Base-by-base conservation (phyloP, 148 eudicot species). In the Dianthus caryophyllus region DNA sequence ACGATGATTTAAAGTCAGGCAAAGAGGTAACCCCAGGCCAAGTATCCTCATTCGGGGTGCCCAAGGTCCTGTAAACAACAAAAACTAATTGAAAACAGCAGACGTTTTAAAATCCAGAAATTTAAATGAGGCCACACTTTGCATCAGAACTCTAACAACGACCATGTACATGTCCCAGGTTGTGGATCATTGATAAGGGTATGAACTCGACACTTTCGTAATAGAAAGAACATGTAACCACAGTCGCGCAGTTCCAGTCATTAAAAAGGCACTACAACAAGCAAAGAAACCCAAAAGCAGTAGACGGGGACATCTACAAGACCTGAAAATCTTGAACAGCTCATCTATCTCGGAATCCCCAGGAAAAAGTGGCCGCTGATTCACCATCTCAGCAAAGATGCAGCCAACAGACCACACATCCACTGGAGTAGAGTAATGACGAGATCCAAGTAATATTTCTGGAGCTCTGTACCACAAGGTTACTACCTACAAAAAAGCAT, bases 401-500 rank as follows among this genome's bases (percentile, higher is more conserved):
- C 98, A 94, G 58, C 98, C 98, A 64, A 94, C 90, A 55, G 98
- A 94, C 98, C 98, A 90, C 56, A 94, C 84, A 77, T 94, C 97
- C 74, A 94, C 97, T 33, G 98, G 97, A 75, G 98, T 94, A 36
- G 97, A 90, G 75, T 94, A 94, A 78, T 84, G 87, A 31, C 81
- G 95, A 66, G 97, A 86, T 66, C 97, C 97, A 51, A 94, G 98
- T 31, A 94, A 88, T 72, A 94, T 88, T 77, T 94, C 97, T 39
- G 98, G 98, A 66, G 98, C 98, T 80, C 97, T 84, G 71, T 94
- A 94, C 98, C 98, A 94, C 59, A 94, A 75, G 15, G 98, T 94
- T 75, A 94, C 98, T 71, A 88, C 97, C 98, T 94, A 78, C 51
- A 82, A 71, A 76, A 21, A 76, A 71, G 30, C 51, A 63, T 47